phyloP scores from a whole-genome alignment of 2,329 filamentous ascomycete species.

The Fusarium sp. region DNA sequence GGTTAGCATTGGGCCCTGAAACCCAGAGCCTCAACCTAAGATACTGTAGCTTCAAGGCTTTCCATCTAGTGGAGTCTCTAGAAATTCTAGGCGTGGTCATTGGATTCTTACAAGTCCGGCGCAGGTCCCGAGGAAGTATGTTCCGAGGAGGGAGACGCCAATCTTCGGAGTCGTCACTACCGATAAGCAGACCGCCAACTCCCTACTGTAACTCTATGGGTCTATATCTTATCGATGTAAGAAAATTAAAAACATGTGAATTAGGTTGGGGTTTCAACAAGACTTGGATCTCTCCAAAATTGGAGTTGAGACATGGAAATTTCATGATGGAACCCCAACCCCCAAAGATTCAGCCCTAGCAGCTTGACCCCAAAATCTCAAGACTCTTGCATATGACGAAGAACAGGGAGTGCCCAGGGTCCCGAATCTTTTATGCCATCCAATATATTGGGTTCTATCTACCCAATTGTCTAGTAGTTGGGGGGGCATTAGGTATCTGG shows the following conservation, averaged over 20 bases:
- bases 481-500: background rate
- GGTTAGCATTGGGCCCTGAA: conserved; percentile 9
- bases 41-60: background rate
- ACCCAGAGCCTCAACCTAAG: conserved; percentile 30
- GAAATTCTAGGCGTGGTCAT: background rate
- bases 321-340: conserved; percentile 37
- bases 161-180: conserved; percentile 23
- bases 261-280: conserved; percentile 44
- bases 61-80: conserved; percentile 7
- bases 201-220: background rate
- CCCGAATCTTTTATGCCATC: conserved; percentile 1
- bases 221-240: background rate
- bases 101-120: conserved; percentile 22
- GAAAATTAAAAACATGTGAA: conserved; percentile 23
- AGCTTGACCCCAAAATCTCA: conserved; percentile 32
- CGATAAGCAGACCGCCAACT: conserved; percentile 22
- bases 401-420: background rate
- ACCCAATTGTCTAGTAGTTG: background rate
- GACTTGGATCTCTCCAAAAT: background rate
- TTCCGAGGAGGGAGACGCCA: conserved; percentile 35
- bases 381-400: conserved; percentile 1
- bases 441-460: conserved; percentile 2
- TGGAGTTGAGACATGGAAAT: conserved; percentile 28
- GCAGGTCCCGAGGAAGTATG: conserved; percentile 30
- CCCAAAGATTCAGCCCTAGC: conserved; percentile 38